Conservation (phyloP, 352 stramenopile genomes). For the Pythium aquatile region DNA sequence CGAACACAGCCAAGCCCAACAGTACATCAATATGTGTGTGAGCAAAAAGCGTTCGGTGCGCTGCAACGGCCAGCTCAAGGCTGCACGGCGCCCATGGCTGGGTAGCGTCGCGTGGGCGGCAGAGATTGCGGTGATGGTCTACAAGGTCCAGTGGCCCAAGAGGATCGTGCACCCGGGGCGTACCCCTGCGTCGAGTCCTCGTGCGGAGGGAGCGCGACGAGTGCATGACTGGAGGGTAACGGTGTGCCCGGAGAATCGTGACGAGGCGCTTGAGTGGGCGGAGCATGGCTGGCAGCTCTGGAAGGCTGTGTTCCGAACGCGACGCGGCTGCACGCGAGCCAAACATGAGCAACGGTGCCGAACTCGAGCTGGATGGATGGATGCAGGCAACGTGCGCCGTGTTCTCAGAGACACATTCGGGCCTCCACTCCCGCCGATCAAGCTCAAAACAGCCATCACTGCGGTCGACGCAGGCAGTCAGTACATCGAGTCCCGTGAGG, state of each 20-base stretch:
- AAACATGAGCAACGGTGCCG: too few species aligned
- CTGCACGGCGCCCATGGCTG: neutral
- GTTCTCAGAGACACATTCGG: neutral
- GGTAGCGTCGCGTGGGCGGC: neutral
- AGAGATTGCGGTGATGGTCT: neutral
- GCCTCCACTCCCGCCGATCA: neutral
- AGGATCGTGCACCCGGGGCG: neutral
- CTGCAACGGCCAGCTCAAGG: neutral
- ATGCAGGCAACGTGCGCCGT: neutral
- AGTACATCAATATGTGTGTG: conserved; percentile 4
- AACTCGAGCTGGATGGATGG: neutral
- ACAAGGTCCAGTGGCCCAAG: conserved; percentile 1
- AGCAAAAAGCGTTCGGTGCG: neutral
- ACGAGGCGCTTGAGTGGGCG: neutral
- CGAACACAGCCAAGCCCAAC: too few species aligned
- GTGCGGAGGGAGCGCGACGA: neutral
- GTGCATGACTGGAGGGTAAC: neutral
- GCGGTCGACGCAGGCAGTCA: neutral
- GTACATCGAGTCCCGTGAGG: neutral
- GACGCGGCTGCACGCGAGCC: neutral
- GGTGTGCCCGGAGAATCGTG: neutral
- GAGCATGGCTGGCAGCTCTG: neutral
- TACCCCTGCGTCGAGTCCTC: neutral
- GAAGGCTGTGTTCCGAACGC: neutral
- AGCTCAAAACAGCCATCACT: too few species aligned